These are phyloP conservation scores for Fragaria ananassa DNA, from an alignment of 306 rosid species.

Conservation along the genomic window DNA sequence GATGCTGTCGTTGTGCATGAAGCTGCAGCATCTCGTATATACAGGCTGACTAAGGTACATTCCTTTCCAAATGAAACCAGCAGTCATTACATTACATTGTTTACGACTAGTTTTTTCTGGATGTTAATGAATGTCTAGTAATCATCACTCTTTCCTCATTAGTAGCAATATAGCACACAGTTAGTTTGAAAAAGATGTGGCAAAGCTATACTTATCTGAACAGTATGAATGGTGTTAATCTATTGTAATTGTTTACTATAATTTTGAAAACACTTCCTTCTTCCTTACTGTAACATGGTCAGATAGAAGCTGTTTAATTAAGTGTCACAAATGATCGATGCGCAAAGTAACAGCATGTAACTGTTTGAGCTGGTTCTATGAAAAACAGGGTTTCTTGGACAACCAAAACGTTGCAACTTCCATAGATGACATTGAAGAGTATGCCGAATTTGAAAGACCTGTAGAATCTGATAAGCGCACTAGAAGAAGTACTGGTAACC, in stretches of 20 bases:
- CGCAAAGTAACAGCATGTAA: too few species aligned
- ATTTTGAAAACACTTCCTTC: neutral
- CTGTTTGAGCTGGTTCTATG: neutral
- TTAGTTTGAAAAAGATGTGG: neutral
- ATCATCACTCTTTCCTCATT: neutral
- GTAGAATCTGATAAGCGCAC: slow-evolving; percentile 28
- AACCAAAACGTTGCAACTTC: slow-evolving; percentile 52
- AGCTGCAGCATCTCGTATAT: slow-evolving; percentile 88
- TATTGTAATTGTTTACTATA: neutral
- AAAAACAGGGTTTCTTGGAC: slow-evolving; percentile 75
- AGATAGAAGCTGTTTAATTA: neutral
- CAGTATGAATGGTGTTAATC: neutral
- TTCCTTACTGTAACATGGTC: neutral
- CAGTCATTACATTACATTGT: slow-evolving; percentile 11
- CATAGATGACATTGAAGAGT: slow-evolving; percentile 54
- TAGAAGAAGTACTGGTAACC: slow-evolving; percentile 40
- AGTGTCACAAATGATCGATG: too few species aligned
- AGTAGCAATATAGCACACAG: neutral
- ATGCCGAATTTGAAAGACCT: slow-evolving; percentile 49
- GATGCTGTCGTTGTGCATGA: slow-evolving; percentile 81
- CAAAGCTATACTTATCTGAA: neutral
- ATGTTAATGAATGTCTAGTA: slow-evolving; percentile 3
- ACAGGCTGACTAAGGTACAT: slow-evolving; percentile 85
- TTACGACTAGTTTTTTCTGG: neutral
- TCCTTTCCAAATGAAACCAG: slow-evolving; percentile 4